Conservation (phyloP, 495 filamentous ascomycete species). For the Parachaetomium inaequale region DNA sequence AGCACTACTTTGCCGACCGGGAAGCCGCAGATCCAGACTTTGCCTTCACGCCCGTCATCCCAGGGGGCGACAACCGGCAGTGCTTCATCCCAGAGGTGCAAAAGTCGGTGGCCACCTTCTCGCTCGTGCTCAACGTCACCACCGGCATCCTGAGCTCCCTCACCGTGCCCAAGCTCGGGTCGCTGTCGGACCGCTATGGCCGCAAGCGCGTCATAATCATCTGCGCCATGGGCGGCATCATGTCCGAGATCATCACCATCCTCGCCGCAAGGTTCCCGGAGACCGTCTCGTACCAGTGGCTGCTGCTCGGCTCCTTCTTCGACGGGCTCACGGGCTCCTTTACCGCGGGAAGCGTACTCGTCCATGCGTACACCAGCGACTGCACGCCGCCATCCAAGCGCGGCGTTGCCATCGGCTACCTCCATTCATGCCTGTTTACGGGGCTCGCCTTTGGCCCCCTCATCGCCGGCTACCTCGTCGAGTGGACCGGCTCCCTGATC, state of each 20-base stretch:
- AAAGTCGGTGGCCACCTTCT: constrained; percentile 69
- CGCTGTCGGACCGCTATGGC: constrained; percentile 85
- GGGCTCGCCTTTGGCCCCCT: constrained; percentile 83
- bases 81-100: constrained; percentile 69
- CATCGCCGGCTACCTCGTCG: constrained; percentile 70
- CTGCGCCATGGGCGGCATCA: constrained; percentile 61
- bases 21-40: constrained; percentile 53
- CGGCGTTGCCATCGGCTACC: constrained; percentile 82
- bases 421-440: constrained; percentile 81
- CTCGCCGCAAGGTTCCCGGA: constrained; percentile 72
- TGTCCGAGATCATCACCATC: constrained; percentile 70
- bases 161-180: constrained; percentile 75
- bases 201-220: constrained; percentile 67
- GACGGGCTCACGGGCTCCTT: constrained; percentile 88
- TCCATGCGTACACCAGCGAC: constrained; percentile 81
- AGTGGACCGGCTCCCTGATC: constrained; percentile 62
- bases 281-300: constrained; percentile 61
- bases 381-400: constrained; percentile 75
- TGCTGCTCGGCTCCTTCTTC: constrained; percentile 67
- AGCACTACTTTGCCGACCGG: constrained; percentile 67
- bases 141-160: constrained; percentile 69
- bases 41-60: constrained; percentile 59
- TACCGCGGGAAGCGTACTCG: constrained; percentile 72
- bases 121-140: constrained; percentile 65
- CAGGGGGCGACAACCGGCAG: constrained; percentile 65